Conservation (phyloP, 2,329 filamentous ascomycete species). For the Xylariaceae sp. region DNA sequence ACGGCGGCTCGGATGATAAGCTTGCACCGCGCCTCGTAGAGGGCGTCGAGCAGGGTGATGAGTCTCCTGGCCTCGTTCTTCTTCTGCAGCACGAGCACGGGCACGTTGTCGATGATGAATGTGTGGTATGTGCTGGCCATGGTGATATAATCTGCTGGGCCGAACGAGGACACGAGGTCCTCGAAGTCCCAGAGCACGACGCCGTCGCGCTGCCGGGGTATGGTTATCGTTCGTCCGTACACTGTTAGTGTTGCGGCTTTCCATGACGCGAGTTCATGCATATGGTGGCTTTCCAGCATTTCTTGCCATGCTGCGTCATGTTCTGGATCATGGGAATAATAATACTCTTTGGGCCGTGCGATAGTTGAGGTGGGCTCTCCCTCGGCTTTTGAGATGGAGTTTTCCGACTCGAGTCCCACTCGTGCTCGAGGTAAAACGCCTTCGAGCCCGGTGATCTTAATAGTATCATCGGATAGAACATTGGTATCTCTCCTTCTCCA, state of each 20-base stretch:
- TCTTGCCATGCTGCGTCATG: conserved; percentile 27
- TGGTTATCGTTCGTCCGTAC: conserved; percentile 58
- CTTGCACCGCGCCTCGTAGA: conserved; percentile 78
- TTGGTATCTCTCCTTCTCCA: conserved; percentile 57
- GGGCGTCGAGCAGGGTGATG: conserved; percentile 73
- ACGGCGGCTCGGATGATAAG: conserved; percentile 62
- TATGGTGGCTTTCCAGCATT: conserved; percentile 12
- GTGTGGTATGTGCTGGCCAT: conserved; percentile 77
- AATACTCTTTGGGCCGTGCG: conserved; percentile 27
- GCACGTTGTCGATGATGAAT: conserved; percentile 65
- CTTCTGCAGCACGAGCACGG: conserved; percentile 58
- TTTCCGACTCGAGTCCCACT: background rate
- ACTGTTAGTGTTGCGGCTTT: conserved; percentile 40
- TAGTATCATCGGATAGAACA: conserved; percentile 20
- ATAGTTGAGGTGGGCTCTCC: conserved; percentile 7
- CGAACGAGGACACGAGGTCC: conserved; percentile 62
- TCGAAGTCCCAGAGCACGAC: conserved; percentile 61
- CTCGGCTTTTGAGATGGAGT: background rate
- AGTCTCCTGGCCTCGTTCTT: conserved; percentile 79
- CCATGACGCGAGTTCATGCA: conserved; percentile 32
- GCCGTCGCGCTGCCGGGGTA: conserved; percentile 54
- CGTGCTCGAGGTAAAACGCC: conserved; percentile 4
- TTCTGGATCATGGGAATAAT: conserved; percentile 22
- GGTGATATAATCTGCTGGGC: conserved; percentile 77
- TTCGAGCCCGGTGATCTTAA: conserved; percentile 11